phyloP scores from a whole-genome alignment of 331 rosid species.

The Phaseolus coccineus region DNA sequence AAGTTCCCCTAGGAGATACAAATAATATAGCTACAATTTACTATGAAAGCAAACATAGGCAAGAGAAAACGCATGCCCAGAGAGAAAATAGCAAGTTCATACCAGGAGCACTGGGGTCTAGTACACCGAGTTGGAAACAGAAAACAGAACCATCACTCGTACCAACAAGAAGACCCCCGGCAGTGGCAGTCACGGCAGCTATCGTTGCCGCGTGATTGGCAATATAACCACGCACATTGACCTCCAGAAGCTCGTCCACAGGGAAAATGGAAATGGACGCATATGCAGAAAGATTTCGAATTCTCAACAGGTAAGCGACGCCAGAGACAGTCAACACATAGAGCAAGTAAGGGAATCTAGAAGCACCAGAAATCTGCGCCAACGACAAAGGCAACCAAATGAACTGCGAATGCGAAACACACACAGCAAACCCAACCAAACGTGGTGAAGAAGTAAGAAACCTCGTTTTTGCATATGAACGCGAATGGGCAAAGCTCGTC shows the following conservation, averaged over 20 bases:
- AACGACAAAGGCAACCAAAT: constrained; percentile 4
- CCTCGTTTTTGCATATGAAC: constrained; percentile 74
- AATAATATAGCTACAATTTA: neutral
- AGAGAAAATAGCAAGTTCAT: constrained; percentile 27
- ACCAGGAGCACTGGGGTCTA: constrained; percentile 75
- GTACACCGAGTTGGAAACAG: constrained; percentile 76
- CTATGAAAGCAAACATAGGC: neutral
- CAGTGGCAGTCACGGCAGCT: constrained; percentile 62
- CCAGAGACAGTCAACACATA: constrained; percentile 76
- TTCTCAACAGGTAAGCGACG: constrained; percentile 68
- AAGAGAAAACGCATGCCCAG: constrained; percentile 3
- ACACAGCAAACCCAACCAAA: neutral
- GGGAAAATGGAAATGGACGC: constrained; percentile 58
- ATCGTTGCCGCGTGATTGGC: constrained; percentile 47
- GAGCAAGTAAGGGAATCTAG: constrained; percentile 68
- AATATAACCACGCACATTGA: constrained; percentile 53
- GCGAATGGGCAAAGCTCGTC: constrained; percentile 70
- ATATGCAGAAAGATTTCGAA: constrained; percentile 62
- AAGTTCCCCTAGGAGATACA: constrained; percentile 4
- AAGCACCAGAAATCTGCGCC: constrained; percentile 60
- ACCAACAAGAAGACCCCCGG: constrained; percentile 80
- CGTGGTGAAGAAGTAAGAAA: constrained; percentile 25
- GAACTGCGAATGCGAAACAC: neutral
- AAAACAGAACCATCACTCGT: constrained; percentile 74
- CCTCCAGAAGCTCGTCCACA: constrained; percentile 58